A percentile compares a stretch with the other conserved stretches of the same genome.
These are phyloP conservation scores for Malus hybrid DNA, from an alignment of 331 rosid species.

Conservation along the genomic window DNA sequence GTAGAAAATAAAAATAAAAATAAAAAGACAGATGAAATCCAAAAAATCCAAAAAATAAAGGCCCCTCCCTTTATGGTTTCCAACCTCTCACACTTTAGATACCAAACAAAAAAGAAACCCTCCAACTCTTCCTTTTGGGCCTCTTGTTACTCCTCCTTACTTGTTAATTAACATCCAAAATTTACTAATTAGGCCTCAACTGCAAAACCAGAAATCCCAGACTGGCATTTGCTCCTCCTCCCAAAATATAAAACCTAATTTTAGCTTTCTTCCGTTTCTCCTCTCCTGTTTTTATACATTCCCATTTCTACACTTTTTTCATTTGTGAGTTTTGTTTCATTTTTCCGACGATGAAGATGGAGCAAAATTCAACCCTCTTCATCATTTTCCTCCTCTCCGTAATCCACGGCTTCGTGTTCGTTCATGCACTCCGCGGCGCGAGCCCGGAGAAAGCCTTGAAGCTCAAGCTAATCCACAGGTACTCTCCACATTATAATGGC, in stretches of 20 bases:
- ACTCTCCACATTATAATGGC: slow-evolving; percentile 11
- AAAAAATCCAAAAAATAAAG: slow-evolving; percentile 12
- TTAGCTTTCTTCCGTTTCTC: not conserved
- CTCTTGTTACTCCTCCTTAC: not conserved
- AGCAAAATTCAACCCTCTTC: slow-evolving; percentile 7
- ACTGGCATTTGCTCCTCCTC: no score
- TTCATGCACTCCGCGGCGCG: not conserved
- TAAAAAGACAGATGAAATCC: not conserved
- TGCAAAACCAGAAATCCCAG: not conserved
- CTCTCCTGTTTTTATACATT: not conserved
- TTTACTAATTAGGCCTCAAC: not conserved
- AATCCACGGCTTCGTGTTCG: not conserved
- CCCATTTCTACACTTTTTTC: not conserved
- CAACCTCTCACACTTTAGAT: not conserved
- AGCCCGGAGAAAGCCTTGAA: not conserved
- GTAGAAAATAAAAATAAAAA: no score
- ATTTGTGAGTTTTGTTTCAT: not conserved
- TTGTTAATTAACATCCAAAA: not conserved
- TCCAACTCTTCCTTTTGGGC: not conserved
- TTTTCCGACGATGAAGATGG: not conserved
- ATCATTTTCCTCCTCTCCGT: slow-evolving; percentile 13
- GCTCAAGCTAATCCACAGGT: slow-evolving; percentile 44
- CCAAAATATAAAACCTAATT: not conserved
- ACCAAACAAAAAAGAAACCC: not conserved
- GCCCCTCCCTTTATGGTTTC: slow-evolving; percentile 17